These are phyloP conservation scores for Leccinum fallax DNA, from an alignment of 1,284 basidiomycete genomes.

Conservation along the genomic window DNA sequence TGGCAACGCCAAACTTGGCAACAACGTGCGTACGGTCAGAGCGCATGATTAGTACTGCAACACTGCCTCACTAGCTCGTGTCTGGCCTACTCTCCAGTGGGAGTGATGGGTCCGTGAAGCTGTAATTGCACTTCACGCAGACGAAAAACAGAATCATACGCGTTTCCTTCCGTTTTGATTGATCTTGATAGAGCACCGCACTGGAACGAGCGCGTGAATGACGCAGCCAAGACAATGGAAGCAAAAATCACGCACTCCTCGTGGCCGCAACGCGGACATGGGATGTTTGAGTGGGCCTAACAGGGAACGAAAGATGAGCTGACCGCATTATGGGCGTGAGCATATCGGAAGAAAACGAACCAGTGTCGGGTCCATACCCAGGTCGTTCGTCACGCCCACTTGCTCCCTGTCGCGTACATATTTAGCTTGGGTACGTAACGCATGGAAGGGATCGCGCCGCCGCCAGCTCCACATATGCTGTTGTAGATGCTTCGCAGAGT, in stretches of 20 bases:
- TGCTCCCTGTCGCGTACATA: slow-evolving; percentile 68
- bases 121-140: slow-evolving; percentile 83
- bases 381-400: slow-evolving; percentile 87
- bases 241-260: slow-evolving; percentile 60
- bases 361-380: slow-evolving; percentile 91
- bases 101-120: slow-evolving; percentile 73
- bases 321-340: not conserved
- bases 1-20: not conserved
- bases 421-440: slow-evolving; percentile 2
- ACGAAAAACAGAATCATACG: slow-evolving; percentile 93
- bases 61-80: slow-evolving; percentile 20
- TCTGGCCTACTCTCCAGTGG: slow-evolving; percentile 34
- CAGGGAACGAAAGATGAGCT: slow-evolving; percentile 1
- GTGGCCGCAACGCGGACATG: slow-evolving; percentile 69
- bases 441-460: slow-evolving; percentile 6
- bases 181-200: slow-evolving; percentile 91
- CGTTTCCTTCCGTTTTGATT: slow-evolving; percentile 91
- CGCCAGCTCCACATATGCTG: slow-evolving; percentile 7
- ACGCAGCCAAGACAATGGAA: slow-evolving; percentile 6
- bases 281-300: slow-evolving; percentile 73
- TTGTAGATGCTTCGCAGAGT: not conserved
- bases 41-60: slow-evolving; percentile 1
- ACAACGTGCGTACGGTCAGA: slow-evolving; percentile 5
- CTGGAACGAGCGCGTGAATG: slow-evolving; percentile 43
- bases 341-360: slow-evolving; percentile 43